Percentiles rank a stretch among this genome's conserved stretches.
Conservation (phyloP, 305 asterid genomes). For the Salvia sclarea region DNA sequence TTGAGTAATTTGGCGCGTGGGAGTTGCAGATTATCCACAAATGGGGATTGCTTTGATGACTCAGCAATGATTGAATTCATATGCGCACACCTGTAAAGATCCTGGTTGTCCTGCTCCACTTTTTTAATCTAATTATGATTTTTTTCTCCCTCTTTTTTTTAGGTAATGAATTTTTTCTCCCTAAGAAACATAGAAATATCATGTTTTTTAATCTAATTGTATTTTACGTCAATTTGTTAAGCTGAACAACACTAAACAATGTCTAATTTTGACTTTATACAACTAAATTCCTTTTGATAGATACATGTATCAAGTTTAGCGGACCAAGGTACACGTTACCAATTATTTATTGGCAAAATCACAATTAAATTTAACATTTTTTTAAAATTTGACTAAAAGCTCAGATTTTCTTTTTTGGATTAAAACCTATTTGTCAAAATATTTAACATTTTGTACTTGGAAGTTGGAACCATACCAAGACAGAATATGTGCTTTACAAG, state of each 20-base stretch:
- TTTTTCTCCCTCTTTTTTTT: no score
- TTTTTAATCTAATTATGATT: neutral
- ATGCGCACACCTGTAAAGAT: constrained; percentile 4
- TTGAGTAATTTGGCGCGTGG: neutral
- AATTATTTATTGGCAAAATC: neutral
- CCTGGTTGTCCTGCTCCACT: no score
- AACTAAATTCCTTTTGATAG: neutral
- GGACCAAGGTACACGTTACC: no score
- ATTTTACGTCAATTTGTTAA: neutral
- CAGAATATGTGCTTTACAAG: no score
- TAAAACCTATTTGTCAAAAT: no score
- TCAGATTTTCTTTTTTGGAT: neutral
- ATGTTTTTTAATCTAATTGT: neutral
- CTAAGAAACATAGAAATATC: no score
- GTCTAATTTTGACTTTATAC: neutral
- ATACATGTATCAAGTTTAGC: neutral
- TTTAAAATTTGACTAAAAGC: neutral
- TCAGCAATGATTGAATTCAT: constrained; percentile 26
- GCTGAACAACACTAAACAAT: neutral
- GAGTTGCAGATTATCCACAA: constrained; percentile 23
- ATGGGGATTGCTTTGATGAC: constrained; percentile 19
- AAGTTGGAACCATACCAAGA: no score
- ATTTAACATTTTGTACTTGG: no score
- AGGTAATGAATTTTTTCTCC: no score
- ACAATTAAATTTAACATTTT: neutral